phyloP scores from a whole-genome alignment of 1,284 basidiomycete species.

The Fomitopsis palustris region DNA sequence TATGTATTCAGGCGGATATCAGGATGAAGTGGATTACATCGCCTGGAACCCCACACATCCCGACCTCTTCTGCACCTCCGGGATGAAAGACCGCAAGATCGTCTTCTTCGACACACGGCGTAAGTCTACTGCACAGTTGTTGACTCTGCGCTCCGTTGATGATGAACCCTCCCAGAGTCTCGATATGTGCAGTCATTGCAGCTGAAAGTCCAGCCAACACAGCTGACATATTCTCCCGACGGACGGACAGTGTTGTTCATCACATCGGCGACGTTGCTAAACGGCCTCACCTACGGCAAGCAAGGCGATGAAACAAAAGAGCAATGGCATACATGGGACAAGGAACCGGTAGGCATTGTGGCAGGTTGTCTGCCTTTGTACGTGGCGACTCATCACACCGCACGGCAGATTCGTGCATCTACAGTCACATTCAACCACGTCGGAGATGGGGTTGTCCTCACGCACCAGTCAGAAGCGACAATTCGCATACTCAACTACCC shows the following conservation, averaged over 20 bases:
- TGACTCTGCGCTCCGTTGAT: background rate
- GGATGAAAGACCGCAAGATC: conserved; percentile 66
- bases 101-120: conserved; percentile 84
- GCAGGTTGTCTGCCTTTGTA: too few species aligned
- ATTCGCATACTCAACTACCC: conserved; percentile 69
- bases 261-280: conserved; percentile 52
- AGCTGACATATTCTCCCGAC: conserved; percentile 69
- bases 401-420: conserved; percentile 42
- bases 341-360: conserved; percentile 37
- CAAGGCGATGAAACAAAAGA: conserved; percentile 56
- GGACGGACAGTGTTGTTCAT: conserved; percentile 63
- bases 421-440: conserved; percentile 69
- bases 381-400: background rate
- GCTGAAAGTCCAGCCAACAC: conserved; percentile 54
- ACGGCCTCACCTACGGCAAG: conserved; percentile 52
- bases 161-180: conserved; percentile 52
- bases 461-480: conserved; percentile 56
- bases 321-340: conserved; percentile 51
- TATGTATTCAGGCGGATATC: conserved; percentile 63
- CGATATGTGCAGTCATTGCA: conserved; percentile 56
- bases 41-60: conserved; percentile 82
- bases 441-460: conserved; percentile 65
- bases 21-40: conserved; percentile 71
- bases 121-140: conserved; percentile 33
- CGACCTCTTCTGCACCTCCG: conserved; percentile 74